Evolutionary conservation across 306 rosid species (phyloP).

Genomic region (Mucuna pruriens): DNA sequence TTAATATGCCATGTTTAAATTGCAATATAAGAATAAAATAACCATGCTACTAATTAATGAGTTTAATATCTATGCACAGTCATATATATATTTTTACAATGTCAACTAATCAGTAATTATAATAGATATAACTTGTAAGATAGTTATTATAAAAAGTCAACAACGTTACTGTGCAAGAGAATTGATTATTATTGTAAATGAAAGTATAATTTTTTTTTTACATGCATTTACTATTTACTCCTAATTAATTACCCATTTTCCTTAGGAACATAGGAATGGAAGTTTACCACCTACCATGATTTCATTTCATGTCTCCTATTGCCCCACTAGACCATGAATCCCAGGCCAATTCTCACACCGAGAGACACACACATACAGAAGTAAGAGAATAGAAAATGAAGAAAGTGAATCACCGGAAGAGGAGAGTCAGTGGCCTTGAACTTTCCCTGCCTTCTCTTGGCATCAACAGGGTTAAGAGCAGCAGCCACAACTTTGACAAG

Average conservation of each 20-base stretch:
- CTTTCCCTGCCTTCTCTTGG: conserved; percentile 85
- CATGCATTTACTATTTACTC: background rate
- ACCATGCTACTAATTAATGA: background rate
- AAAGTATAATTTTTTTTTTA: too few relatives aligned
- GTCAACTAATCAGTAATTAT: background rate
- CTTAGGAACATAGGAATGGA: background rate
- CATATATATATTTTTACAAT: background rate
- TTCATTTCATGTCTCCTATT: background rate
- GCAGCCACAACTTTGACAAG: conserved; percentile 78
- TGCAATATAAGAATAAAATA: background rate
- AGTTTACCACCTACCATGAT: background rate
- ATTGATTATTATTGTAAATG: too few relatives aligned
- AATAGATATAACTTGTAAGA: background rate
- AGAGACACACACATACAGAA: background rate
- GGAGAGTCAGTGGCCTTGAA: conserved; percentile 91
- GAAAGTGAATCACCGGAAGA: conserved; percentile 67
- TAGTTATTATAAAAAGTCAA: background rate
- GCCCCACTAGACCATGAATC: conserved; percentile 16
- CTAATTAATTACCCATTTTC: background rate
- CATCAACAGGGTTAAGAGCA: conserved; percentile 93
- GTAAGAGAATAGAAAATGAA: background rate
- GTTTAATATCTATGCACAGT: background rate
- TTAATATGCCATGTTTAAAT: background rate
- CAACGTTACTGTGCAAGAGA: background rate
- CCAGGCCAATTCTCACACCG: background rate